Evolutionary conservation across 2,329 filamentous ascomycete species (phyloP), one percentile per base, ranked within the genome.

Genomic region (Colletotrichum tabaci): DNA sequence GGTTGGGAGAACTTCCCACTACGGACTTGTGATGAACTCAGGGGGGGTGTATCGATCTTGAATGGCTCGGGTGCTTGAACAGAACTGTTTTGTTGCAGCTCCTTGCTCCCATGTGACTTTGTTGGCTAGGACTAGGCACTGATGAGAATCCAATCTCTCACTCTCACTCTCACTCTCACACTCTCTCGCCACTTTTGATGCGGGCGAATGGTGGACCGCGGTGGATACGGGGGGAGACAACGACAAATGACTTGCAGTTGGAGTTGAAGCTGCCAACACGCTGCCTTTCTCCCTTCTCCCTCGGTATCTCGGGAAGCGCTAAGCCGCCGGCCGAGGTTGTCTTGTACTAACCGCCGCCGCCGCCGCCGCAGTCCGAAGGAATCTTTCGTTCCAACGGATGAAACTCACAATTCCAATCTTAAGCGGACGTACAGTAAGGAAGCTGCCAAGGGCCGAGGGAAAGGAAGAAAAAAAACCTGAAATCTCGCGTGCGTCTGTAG

Each of bases 21-120:
- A 26, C n/a, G 12, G 23, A 30, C 6, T 50, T 42, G 44, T 35
- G 21, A 8, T 16, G n/a, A 26, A 42, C 63, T 60, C 15, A 13
- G 42, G 12, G 44, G 12, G 44, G 18, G 46, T 21, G n/a, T 30
- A 26, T 67, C 15, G 26, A 13, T 30, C 49, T 30, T n/a, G 50
- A 23, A 38, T 42, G 26, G 52, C 30, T 58, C 53, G n/a, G 26
- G 26, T 23, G 63, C 40, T 58, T 13, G n/a, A 16, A 18, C 52
- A 9, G n/a, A 16, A 18, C 52, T 4, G 23, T 66, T 10, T 42
- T 7, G 23, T 66, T 16, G 42, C 4, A 30, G 15, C 42, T 40
- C 10, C 26, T 44, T 7, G 18, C 23, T 44, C 30, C 63, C 53
- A 66, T 66, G 55, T 60, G 53, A 66, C 63, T 38, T 38, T 38